phyloP scores from a whole-genome alignment of 2,329 filamentous ascomycete genomes.

The Nemania bipapillata region DNA sequence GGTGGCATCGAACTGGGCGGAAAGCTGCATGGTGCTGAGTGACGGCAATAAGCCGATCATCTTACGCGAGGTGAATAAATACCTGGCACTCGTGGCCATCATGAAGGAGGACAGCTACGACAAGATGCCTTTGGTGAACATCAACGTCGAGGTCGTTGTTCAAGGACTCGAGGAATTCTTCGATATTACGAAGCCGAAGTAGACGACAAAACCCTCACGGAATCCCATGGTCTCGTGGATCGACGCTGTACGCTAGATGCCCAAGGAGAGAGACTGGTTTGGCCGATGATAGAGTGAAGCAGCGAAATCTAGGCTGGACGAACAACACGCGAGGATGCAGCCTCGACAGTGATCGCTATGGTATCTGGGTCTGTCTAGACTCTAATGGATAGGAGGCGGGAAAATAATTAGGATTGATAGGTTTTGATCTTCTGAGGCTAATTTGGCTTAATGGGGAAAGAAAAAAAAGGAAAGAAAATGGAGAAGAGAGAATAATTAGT shows the following conservation, averaged over 20 bases:
- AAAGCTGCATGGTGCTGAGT: slow-evolving; percentile 74
- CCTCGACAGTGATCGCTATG: neutral
- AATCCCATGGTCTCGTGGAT: neutral
- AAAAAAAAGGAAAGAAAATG: neutral
- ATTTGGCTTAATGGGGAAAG: neutral
- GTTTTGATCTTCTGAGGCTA: neutral
- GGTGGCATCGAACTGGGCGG: slow-evolving; percentile 71
- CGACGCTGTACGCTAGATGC: neutral
- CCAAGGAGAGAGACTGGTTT: neutral
- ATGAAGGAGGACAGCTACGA: slow-evolving; percentile 88
- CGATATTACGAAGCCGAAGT: slow-evolving; percentile 71
- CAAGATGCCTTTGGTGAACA: slow-evolving; percentile 84
- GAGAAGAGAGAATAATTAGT: neutral
- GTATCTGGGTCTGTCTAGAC: neutral
- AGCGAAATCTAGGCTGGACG: neutral
- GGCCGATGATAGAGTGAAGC: neutral
- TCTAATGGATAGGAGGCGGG: neutral
- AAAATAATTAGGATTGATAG: slow-evolving; percentile 2
- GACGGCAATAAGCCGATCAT: slow-evolving; percentile 73
- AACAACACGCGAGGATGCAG: neutral
- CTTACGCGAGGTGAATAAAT: slow-evolving; percentile 75
- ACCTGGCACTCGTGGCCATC: slow-evolving; percentile 83
- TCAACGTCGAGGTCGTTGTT: slow-evolving; percentile 86
- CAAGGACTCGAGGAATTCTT: slow-evolving; percentile 83
- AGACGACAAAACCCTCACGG: slow-evolving; percentile 6